Evolutionary conservation across 2,329 filamentous ascomycete genomes (phyloP).

Genomic region (Aspergillus japonicus): DNA sequence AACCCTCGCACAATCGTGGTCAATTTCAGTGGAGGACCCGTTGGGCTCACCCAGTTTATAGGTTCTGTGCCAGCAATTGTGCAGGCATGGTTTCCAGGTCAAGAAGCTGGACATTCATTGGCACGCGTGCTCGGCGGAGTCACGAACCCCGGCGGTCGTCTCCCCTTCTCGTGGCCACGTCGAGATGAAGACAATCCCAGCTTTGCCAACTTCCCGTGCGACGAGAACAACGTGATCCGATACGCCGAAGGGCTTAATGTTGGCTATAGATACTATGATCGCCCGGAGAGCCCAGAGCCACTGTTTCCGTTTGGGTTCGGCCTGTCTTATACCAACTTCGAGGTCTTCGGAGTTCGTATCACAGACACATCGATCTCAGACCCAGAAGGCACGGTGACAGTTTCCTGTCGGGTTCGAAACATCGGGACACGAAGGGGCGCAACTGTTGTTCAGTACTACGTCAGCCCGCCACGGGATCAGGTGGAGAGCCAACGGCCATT

Average conservation of each 20-base stretch:
- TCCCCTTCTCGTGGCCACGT: conserved; percentile 1
- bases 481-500: too few species aligned
- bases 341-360: neutral
- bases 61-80: neutral
- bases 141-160: neutral
- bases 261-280: neutral
- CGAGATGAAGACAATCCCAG: conserved; percentile 1
- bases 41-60: neutral
- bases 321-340: neutral
- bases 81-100: conserved; percentile 2
- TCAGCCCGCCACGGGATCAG: too few species aligned
- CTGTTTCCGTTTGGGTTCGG: neutral
- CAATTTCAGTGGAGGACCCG: neutral
- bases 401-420: too few species aligned
- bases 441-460: too few species aligned
- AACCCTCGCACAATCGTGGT: neutral
- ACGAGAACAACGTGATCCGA: conserved; percentile 1
- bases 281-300: neutral
- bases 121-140: neutral
- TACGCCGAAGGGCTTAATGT: neutral
- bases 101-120: neutral
- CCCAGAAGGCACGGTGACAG: too few species aligned
- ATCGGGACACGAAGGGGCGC: too few species aligned
- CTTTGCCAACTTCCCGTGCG: conserved; percentile 2
- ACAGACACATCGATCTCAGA: too few species aligned